Conservation (phyloP, 163 green algal species). For the Chlorella variabilis region DNA sequence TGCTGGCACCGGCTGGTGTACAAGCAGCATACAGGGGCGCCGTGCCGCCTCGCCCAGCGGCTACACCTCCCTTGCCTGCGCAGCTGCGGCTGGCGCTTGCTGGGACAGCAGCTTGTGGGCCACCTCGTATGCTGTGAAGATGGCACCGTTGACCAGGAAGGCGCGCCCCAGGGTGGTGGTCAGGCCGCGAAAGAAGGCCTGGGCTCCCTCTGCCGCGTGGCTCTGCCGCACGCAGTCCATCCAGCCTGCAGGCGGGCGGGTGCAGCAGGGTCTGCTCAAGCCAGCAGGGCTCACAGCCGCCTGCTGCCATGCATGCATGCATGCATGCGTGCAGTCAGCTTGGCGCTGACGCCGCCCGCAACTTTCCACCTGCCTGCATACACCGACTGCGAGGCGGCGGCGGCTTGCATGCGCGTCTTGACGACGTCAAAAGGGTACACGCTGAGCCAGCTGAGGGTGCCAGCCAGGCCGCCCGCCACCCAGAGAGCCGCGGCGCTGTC, state of each 20-base stretch:
- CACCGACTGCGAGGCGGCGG: slow-evolving; percentile 19
- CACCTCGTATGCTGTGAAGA: slow-evolving; percentile 61
- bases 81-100: too few species aligned
- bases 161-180: slow-evolving; percentile 60
- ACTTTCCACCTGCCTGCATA: too few species aligned
- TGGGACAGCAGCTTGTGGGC: too few species aligned
- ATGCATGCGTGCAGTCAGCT: too few species aligned
- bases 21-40: too few species aligned
- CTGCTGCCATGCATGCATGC: too few species aligned
- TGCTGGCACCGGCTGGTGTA: too few species aligned
- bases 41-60: too few species aligned
- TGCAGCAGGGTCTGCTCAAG: neutral
- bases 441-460: slow-evolving; percentile 61
- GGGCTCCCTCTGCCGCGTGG: slow-evolving; percentile 50
- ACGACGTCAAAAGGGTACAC: slow-evolving; percentile 79
- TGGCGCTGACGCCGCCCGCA: too few species aligned
- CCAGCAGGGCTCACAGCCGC: too few species aligned
- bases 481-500: neutral
- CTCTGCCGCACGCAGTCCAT: slow-evolving; percentile 49
- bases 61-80: too few species aligned
- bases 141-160: slow-evolving; percentile 64
- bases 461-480: slow-evolving; percentile 52
- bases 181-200: slow-evolving; percentile 58
- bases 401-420: slow-evolving; percentile 68
- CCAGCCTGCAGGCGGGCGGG: slow-evolving; percentile 42